Evolutionary conservation across 345 rosid genomes (phyloP), one percentile per base, ranked within the genome.

Genomic region (Eutrema yunnanense): DNA sequence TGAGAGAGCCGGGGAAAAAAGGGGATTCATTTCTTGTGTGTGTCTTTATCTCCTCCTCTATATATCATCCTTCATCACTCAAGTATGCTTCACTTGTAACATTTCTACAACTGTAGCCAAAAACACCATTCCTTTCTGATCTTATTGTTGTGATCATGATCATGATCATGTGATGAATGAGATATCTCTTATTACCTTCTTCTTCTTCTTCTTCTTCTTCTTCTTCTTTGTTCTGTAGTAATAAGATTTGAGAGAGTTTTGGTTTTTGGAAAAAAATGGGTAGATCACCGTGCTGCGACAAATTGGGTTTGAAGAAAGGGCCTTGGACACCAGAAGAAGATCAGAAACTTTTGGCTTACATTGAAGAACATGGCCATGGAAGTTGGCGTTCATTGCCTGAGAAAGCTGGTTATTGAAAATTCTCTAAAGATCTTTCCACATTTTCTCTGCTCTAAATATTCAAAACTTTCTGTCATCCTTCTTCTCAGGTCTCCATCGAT

Each of bases 261-360:
- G 57, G n/a, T 65, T 62, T 65, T 14, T 56, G 5, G 44, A 54
- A 71, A 62, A 62, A 67, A 58, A 88, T 86, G 95, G 95, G 95
- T 60, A 61, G 95, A 80, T 86, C 92, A 50, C 91, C 95, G 3
- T 88, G 92, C 70, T 88, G 98, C 42, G 95, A 90, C 61, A 92
- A 92, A 71, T 82, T 90, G 9, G 95, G 96, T 26, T 78, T 92
- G 79, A 92, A 92, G 86, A 92, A 90, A 87, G 98, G 98, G 26
- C 96, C 98, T 37, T 92, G 98, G 98, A 92, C 96, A 29, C 92
- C 92, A 13, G 98, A 92, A 78, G 98, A 90, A 73, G 98, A 92
- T 77, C 95, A 90, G 67, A 92, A 90, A 71, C 98, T 92, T 72
- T 75, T 92, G 22, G 98, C 90, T 69, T 88, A 84, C 73, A 87